Base-by-base conservation (phyloP, 768 basidiomycete genomes). In the Daedalea quercina region DNA sequence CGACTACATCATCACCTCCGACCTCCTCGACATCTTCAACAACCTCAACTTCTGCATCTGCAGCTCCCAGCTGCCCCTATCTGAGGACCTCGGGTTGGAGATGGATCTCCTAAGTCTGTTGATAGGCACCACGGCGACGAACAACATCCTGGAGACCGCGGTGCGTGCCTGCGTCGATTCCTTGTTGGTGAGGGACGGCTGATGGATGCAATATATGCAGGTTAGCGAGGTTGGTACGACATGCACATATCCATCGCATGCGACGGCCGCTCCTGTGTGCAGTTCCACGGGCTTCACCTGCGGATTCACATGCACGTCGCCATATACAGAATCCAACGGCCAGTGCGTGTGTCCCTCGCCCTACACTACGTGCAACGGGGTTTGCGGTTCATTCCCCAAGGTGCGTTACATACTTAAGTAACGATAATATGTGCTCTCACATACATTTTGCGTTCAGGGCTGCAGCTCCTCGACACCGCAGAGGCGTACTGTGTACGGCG, bases 271-370 rank as follows among this genome's bases (percentile, higher is more conserved):
- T n/a, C 44, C 44, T 23, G 9, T n/a, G 4, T 50, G 49, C 49
- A 13, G 12, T 22, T 8, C 40, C 22, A 25, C 15, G 11, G n/a
- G 26, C 37, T 9, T 26, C 28, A 6, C 28, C 9, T 50, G 49
- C 37, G 49, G 35, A 43, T 50, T 19, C 22, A 19, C 25, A 9
- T 50, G 49, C 40, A 33, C 41, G 49, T 22, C 49, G 17, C 49
- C 49, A 12, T 50, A 50, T 23, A 23, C n/a, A 1, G 7, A 13
- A 9, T 15, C 41, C 2, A 37, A 19, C 37, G 40, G 20, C 49
- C 35, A 50, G 40, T 50, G 49, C 25, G 49, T 50, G 35, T 50
- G 49, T 23, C 37, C 40, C 22, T 20, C 49, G 17, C 49, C 49
- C 9, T 26, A 13, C 20, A 41, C 15, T 9, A 24, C 8, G 6